Base-by-base conservation (phyloP, 345 rosid genomes). In the Linum usitatissimum region DNA sequence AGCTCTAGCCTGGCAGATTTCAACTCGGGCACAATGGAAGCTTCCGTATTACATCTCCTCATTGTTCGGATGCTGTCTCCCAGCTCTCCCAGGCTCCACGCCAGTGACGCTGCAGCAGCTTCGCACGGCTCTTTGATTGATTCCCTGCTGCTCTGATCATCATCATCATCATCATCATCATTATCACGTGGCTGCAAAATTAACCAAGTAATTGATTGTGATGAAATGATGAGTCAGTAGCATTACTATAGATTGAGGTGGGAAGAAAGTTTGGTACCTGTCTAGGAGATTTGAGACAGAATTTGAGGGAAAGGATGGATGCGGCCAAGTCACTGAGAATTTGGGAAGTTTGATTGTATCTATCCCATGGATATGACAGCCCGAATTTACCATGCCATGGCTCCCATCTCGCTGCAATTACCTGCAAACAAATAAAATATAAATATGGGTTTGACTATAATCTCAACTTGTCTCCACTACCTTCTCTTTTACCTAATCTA, bases 361-460 rank as follows among this genome's bases (percentile, higher is more conserved):
- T 84, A 30, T 67, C 61, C 99, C 96, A 93, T 13, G 97, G 96
- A 59, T 90, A 81, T 60, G 76, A 78, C 18, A 84, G 74, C 36
- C 97, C 90, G 65, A 87, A 93, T 45, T 77, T 78, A 2, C 97
- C 90, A 53, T 93, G 97, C 81, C 92, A 83, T 6, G 96, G 99
- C 75, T 93, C 99, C 99, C 99, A 93, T 80, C 74, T 86, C 5
- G 97, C 97, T 63, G 90, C 89, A 75, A 78, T 83, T 57, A 78
- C 85, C 98, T 92, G 28, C 28, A 23, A 23, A 23, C 1, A 2
- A 23, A 23, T 1, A 23, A 2, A 23, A 23, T 1, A 23, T 23
- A 23, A 70, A 23, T 34, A 34, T 34, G 5, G 4, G 5, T 34
- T 34, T 34, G 38, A 34, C 5, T 34, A 34, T 34, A 34, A 34